Conservation (phyloP, 768 basidiomycete species). For the Arthromyces matolae region DNA sequence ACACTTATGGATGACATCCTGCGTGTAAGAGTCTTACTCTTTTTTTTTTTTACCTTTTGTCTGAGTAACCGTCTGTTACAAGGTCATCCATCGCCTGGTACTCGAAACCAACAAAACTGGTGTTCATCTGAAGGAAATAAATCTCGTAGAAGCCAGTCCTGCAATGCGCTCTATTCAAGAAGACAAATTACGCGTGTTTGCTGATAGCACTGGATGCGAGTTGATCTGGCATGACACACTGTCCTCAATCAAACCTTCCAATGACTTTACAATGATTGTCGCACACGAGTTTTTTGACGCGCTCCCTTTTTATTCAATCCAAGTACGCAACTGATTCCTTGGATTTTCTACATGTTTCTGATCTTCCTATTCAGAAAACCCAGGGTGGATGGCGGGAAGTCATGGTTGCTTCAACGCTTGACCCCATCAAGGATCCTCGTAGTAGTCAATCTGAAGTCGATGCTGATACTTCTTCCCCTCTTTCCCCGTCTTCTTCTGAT, state of each 20-base stretch:
- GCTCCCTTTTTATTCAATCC: slow-evolving; percentile 84
- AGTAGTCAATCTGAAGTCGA: slow-evolving; percentile 3
- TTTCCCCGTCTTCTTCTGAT: slow-evolving; percentile 10
- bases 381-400: slow-evolving; percentile 84
- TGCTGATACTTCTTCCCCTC: not conserved
- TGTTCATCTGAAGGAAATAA: slow-evolving; percentile 44
- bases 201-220: slow-evolving; percentile 29
- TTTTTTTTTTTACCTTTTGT: not conserved
- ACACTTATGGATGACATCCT: slow-evolving; percentile 89
- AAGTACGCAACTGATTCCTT: slow-evolving; percentile 43
- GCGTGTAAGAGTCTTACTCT: slow-evolving; percentile 48
- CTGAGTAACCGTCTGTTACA: not conserved
- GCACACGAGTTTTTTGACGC: slow-evolving; percentile 99
- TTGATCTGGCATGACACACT: slow-evolving; percentile 74
- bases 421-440: slow-evolving; percentile 17
- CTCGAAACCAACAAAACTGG: slow-evolving; percentile 19
- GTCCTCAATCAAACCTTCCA: slow-evolving; percentile 54
- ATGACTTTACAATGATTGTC: slow-evolving; percentile 75
- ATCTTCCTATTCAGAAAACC: slow-evolving; percentile 51
- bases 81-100: slow-evolving; percentile 54
- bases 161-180: slow-evolving; percentile 65
- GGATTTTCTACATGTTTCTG: not conserved
- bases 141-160: slow-evolving; percentile 79
- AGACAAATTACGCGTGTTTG: slow-evolving; percentile 37
- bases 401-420: slow-evolving; percentile 50